Evolutionary conservation across 179 eudicot species (phyloP), one percentile per base, ranked within the genome.

Genomic region (Kewa caespitosa): DNA sequence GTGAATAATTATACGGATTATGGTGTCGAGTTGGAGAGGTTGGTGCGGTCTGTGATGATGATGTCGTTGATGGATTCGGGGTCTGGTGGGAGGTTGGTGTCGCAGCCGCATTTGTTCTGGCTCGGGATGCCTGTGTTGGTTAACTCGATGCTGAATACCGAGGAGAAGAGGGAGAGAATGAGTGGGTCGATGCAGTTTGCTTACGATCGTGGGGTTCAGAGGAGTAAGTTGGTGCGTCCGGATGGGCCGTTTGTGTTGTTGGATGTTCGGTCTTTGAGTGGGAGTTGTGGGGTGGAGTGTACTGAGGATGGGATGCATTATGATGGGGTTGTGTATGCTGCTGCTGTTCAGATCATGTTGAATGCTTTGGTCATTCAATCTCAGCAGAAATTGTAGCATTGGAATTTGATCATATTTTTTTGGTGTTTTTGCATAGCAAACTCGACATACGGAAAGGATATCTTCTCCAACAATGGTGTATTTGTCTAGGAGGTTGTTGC

Each of bases 251-350:
- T 90, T 50, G 76, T 92, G 69, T 77, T 90, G 66, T 81, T 94
- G 65, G 92, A 92, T 85, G 78, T 89, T 43, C 82, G 76, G 68
- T 78, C 78, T 20, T 78, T 94, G 89, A 90, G 88, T 81, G 76
- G 48, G 38, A 87, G 78, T 76, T 94, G 98, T 78, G 98, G 97
- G 67, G 76, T 31, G 25, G 76, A 32, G 42, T 94, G 98, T 80
- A 88, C 98, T 12, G 78, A 68, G 54, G 98, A 94, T 75, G 98
- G 98, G 38, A 92, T 94, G 98, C 98, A 94, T 83, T 94, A 88
- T 76, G 80, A 87, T 74, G 82, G 42, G 15, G 82, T 80, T 82
- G 95, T 94, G 52, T 94, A 92, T 78, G 90, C 90, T 64, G 87
- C 93, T 52, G 82, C 89, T 6, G 87, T 92, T 83, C 98, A 94